Base-by-base conservation (phyloP, 139 green algal genomes). In the Eudorina sp. region DNA sequence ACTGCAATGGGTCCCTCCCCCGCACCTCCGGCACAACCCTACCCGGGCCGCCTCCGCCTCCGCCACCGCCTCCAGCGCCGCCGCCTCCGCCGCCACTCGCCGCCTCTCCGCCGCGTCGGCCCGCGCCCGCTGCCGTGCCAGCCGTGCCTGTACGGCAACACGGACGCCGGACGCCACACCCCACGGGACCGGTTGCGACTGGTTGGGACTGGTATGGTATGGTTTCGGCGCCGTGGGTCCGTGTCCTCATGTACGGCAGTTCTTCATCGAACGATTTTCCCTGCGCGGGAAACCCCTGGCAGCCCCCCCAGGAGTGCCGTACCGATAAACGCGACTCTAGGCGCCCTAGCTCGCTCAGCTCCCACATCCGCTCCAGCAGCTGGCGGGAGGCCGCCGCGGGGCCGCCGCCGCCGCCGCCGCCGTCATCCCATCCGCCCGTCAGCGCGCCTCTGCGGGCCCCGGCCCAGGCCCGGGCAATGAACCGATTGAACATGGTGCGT, bases 361-460 rank as follows among this genome's bases (percentile, higher is more conserved):
- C 53, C 86, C 76, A 84, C 34, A 83, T 16, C 27, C 83, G 48
- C 62, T 68, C 48, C 41, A 68, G 69, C 80, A 89, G 73, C 88
- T 88, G 84, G 27, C n/a, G 77, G 1, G 19, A 46, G 13, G 46
- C 16, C 29, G 23, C 48, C 9, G 5, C 66, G 19, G 29, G 23
- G 29, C 46, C 34, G 34, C 45, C 34, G 60, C 73, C 43, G 29
- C 66, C 45, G 41, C 66, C 72, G 41, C 40, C 27, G 34, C 76
- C 21, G 81, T 81, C 64, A 0, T 77, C 79, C 68, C 86, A 94
- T 25, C 83, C 88, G 36, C 90, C 90, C 23, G 88, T 86, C 72
- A 93, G 51, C 0, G 64, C 72, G 13, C 92, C 90, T 7, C 79
- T 90, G 8, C 68, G 25, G 45, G 14, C 23, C 55, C 55, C 55